Evolutionary conservation across 2,329 filamentous ascomycete species (phyloP).

Genomic region (Lomentospora prolificans): DNA sequence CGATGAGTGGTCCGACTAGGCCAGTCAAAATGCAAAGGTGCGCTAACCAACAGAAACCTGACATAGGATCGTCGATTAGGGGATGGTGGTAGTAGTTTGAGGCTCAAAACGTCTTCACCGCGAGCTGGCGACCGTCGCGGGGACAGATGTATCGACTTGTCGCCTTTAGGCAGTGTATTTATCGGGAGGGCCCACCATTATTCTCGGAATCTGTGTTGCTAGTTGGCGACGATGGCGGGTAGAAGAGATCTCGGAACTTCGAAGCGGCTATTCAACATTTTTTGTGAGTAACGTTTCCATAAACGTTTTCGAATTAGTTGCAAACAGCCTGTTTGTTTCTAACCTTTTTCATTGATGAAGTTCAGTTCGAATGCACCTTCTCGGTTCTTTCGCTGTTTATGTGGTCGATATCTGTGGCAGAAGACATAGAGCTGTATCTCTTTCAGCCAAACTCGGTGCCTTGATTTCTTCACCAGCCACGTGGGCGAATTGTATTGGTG

Average conservation of each 20-base stretch:
- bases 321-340: slow-evolving; percentile 9
- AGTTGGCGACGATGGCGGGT: slow-evolving; percentile 11
- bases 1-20: no score
- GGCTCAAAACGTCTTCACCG: no score
- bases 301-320: neutral
- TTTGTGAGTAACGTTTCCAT: no score
- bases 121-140: no score
- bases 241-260: slow-evolving; percentile 32
- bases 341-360: slow-evolving; percentile 34
- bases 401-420: slow-evolving; percentile 43
- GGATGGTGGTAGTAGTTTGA: no score
- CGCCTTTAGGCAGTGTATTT: no score
- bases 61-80: no score
- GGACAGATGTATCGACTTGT: no score
- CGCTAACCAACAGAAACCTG: no score
- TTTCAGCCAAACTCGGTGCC: slow-evolving; percentile 38
- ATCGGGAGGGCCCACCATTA: neutral
- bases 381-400: slow-evolving; percentile 38
- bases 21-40: no score
- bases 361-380: slow-evolving; percentile 40
- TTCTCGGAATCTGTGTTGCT: slow-evolving; percentile 5
- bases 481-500: slow-evolving; percentile 35
- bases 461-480: slow-evolving; percentile 41
- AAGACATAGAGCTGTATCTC: slow-evolving; percentile 51
- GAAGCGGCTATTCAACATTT: slow-evolving; percentile 20